Evolutionary conservation across 495 filamentous ascomycete genomes (phyloP).

Genomic region (Penicillium cataractarum): DNA sequence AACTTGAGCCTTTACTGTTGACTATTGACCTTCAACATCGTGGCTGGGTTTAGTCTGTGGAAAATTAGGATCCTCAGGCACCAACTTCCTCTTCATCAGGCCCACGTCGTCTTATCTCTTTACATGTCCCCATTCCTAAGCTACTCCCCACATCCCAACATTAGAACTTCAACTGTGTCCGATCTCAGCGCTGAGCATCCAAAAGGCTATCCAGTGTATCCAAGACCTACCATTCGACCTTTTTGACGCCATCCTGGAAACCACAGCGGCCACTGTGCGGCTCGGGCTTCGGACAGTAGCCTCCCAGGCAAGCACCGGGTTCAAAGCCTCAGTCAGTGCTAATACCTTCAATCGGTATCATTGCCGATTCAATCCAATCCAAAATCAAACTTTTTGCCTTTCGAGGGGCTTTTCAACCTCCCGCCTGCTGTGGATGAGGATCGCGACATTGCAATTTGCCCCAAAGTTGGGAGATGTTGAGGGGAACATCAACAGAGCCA

Average conservation of each 20-base stretch:
- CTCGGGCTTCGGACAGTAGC: conserved; percentile 11
- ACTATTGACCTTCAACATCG: background rate
- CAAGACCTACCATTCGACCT: background rate
- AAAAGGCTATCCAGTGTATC: too few relatives aligned
- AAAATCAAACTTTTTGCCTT: too few relatives aligned
- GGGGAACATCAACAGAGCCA: conserved; percentile 74
- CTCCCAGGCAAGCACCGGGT: conserved; percentile 6
- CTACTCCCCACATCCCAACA: background rate
- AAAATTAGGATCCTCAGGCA: conserved; percentile 1
- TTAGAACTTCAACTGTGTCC: background rate
- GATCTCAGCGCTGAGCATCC: background rate
- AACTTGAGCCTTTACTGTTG: background rate
- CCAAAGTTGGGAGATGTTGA: conserved; percentile 74
- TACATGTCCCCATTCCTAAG: too few relatives aligned
- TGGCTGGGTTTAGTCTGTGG: background rate
- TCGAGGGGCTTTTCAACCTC: conserved; percentile 22
- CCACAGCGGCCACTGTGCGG: conserved; percentile 5
- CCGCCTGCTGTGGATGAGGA: conserved; percentile 60
- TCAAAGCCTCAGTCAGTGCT: background rate
- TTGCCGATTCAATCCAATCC: background rate
- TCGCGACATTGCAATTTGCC: conserved; percentile 80
- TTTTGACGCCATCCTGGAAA: conserved; percentile 19
- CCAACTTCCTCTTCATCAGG: background rate
- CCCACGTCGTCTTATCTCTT: background rate
- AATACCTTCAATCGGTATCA: background rate